Conservation (phyloP, 257 asterid species). For the Solanum pinnatisectum region DNA sequence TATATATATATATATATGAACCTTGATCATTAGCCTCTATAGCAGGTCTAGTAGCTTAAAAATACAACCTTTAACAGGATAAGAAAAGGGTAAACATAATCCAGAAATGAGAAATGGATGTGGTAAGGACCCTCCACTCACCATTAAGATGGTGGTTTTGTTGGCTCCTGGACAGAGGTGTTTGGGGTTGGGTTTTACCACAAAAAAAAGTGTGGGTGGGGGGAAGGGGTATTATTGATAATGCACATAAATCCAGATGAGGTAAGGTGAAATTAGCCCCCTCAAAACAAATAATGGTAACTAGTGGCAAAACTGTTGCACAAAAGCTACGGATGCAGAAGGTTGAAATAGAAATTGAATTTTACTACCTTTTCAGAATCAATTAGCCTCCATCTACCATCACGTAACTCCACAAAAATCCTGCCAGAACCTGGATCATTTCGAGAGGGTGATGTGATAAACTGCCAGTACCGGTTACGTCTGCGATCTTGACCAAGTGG, state of each 20-base stretch:
- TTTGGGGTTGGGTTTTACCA: not conserved
- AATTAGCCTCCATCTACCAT: constrained; percentile 66
- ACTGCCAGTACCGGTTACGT: constrained; percentile 82
- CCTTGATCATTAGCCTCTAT: not conserved
- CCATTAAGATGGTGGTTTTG: not conserved
- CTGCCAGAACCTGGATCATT: constrained; percentile 80
- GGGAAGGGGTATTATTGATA: not conserved
- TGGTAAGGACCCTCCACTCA: not conserved
- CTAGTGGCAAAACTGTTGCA: not conserved
- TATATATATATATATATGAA: not conserved
- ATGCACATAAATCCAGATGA: not conserved
- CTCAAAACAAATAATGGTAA: not conserved
- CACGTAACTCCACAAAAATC: constrained; percentile 62
- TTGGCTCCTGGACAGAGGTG: not conserved
- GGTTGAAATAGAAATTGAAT: not conserved
- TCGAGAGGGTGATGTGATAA: constrained; percentile 52
- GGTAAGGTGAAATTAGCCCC: not conserved
- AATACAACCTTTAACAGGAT: not conserved
- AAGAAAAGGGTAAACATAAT: not conserved
- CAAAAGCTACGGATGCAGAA: not conserved
- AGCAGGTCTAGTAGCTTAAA: not conserved
- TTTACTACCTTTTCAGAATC: constrained; percentile 66
- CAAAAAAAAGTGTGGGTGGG: not conserved
- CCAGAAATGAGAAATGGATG: not conserved
- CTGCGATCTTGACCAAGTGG: constrained; percentile 92